A percentile compares a stretch with the other conserved stretches of the same genome.
phyloP scores from a whole-genome alignment of 176 grass and related monocot species.

The Guadua angustifolia region DNA sequence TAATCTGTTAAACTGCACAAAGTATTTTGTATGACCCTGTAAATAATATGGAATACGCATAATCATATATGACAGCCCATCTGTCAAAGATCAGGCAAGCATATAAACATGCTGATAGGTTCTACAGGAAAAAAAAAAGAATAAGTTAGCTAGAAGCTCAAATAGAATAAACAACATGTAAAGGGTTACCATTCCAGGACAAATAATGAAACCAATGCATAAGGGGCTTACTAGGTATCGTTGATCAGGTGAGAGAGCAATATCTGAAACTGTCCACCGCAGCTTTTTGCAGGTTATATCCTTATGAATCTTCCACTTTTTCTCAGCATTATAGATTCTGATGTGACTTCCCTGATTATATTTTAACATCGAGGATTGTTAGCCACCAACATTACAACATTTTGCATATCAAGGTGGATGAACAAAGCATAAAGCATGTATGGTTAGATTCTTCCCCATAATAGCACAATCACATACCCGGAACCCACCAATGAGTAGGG shows the following conservation, averaged over 20 bases:
- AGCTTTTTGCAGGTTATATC: slow-evolving; percentile 65
- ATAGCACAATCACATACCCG: slow-evolving; percentile 49
- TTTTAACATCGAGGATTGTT: not conserved
- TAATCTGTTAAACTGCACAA: not conserved
- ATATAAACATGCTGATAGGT: too few species aligned
- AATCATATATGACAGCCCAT: too few species aligned
- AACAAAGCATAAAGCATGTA: slow-evolving; percentile 11
- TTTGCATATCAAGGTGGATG: not conserved
- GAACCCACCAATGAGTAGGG: slow-evolving; percentile 65
- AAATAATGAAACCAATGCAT: not conserved
- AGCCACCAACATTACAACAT: slow-evolving; percentile 10
- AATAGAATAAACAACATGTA: not conserved
- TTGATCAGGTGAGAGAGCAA: slow-evolving; percentile 64
- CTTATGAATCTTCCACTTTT: slow-evolving; percentile 65
- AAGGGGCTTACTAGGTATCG: slow-evolving; percentile 54
- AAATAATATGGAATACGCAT: too few species aligned
- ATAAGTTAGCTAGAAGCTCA: too few species aligned
- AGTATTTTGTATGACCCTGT: too few species aligned
- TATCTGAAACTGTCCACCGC: slow-evolving; percentile 73
- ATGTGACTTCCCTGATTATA: slow-evolving; percentile 70
- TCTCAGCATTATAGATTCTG: slow-evolving; percentile 66
- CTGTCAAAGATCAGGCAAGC: too few species aligned
- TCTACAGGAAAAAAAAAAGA: too few species aligned
- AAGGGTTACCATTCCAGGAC: not conserved
- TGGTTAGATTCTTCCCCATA: not conserved